Evolutionary conservation across 2,329 filamentous ascomycete genomes (phyloP), one percentile per base, ranked within the genome.

Genomic region (Verticillium klebahnii): DNA sequence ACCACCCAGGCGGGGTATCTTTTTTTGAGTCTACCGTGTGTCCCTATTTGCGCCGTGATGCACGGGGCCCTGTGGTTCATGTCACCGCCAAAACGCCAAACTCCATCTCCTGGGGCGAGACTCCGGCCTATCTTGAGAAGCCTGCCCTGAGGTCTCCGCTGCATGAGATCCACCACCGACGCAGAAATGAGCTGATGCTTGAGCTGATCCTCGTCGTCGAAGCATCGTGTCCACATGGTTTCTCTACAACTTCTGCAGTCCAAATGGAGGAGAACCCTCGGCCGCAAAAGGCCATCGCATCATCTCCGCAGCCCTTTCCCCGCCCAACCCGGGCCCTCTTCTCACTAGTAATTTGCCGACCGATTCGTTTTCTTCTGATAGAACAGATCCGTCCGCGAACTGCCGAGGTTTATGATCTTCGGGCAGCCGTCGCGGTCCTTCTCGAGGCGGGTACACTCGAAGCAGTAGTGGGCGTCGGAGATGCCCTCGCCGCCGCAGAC

Each of bases 401-500:
- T 96, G 52, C 95, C 95, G 73, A 99, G 79, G 74, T 99, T 99
- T 74, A 99, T 98, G 77, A 99, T 99, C 86, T 99, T 99, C 60
- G 95, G 95, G 77, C 95, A 99, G 2, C 95, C 95, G 74, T 99
- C 95, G 64, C 95, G 84, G 74, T 99, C 95, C 79, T 98, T 99
- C 76, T 99, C 95, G 17, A 99, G 80, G 8, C 95, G 86, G 63
- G 95, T 99, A 76, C 95, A 99, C 79, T 99, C 95, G 74, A 98
- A 98, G 82, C 95, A 99, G 82, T 99, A 99, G 78, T 98, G 98
- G 58, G 95, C 95, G 75, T 99, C 95, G 37, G 91, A 95, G 75
- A 99, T 99, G 34, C 95, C 95, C 80, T 98, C 95, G 70, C 95
- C 95, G 75, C 95, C 95, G 78, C 95, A 99, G 54, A 99, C 95